Conservation (phyloP, 2,329 filamentous ascomycete genomes). For the Ophiocordyceps camponoti-floridani region DNA sequence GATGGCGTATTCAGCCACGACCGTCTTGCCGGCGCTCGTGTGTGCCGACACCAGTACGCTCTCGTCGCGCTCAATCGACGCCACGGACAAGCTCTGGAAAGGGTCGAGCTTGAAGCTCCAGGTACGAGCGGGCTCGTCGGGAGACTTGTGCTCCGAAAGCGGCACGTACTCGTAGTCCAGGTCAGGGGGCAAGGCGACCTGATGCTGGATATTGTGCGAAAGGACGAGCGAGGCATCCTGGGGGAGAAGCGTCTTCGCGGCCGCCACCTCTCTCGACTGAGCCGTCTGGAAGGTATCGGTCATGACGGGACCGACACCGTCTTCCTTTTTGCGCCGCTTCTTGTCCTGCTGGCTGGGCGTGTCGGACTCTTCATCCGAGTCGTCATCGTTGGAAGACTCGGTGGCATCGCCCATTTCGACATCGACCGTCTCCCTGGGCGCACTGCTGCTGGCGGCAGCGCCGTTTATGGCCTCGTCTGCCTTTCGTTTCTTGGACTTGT, state of each 20-base stretch:
- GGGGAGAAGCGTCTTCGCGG: slow-evolving; percentile 49
- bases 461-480: slow-evolving; percentile 62
- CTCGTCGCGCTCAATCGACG: slow-evolving; percentile 89
- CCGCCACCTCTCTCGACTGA: slow-evolving; percentile 76
- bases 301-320: slow-evolving; percentile 56
- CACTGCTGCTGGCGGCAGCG: slow-evolving; percentile 5
- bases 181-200: slow-evolving; percentile 85
- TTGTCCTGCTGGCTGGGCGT: slow-evolving; percentile 37
- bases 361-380: slow-evolving; percentile 18
- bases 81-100: slow-evolving; percentile 88
- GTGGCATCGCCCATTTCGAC: slow-evolving; percentile 24
- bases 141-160: slow-evolving; percentile 87
- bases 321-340: slow-evolving; percentile 44
- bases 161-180: slow-evolving; percentile 89
- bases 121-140: slow-evolving; percentile 63
- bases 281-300: slow-evolving; percentile 92
- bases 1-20: slow-evolving; percentile 95
- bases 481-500: slow-evolving; percentile 70
- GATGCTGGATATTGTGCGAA: slow-evolving; percentile 95
- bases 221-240: slow-evolving; percentile 60
- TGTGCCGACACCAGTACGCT: slow-evolving; percentile 94
- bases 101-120: slow-evolving; percentile 91
- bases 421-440: slow-evolving; percentile 6
- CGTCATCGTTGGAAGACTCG: slow-evolving; percentile 18
- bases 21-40: slow-evolving; percentile 94